phyloP scores from a whole-genome alignment of 345 rosid genomes.

The Moricandia arvensis region DNA sequence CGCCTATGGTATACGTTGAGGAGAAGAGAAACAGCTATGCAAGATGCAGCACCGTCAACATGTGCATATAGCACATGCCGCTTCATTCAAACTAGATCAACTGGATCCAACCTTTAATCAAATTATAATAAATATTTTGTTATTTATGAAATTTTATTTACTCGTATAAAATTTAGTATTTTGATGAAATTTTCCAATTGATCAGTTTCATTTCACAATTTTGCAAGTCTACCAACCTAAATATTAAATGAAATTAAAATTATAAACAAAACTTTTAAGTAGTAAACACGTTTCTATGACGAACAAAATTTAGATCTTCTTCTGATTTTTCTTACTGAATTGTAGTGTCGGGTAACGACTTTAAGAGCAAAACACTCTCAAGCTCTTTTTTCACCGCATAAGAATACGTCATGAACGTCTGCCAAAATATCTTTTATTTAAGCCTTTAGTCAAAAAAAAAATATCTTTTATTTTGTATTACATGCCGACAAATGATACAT shows the following conservation, averaged over 20 bases:
- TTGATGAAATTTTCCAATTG: not conserved
- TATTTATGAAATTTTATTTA: not conserved
- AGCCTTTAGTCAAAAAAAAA: no score
- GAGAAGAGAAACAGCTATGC: not conserved
- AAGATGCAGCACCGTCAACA: not conserved
- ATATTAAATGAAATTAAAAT: not conserved
- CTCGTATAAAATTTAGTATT: not conserved
- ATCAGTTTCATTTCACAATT: not conserved
- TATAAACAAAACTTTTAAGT: not conserved
- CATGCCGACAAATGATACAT: slow-evolving; percentile 12
- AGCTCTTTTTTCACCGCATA: slow-evolving; percentile 17
- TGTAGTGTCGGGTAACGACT: slow-evolving; percentile 28
- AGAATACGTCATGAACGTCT: not conserved
- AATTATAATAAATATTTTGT: no score
- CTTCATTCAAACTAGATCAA: not conserved
- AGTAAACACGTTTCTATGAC: not conserved
- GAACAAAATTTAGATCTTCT: not conserved
- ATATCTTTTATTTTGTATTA: not conserved
- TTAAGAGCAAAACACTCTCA: not conserved
- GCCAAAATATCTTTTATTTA: not conserved
- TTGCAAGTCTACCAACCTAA: not conserved
- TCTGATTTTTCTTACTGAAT: not conserved
- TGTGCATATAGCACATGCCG: not conserved
- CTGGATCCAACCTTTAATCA: not conserved
- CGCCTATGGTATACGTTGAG: not conserved